Evolutionary conservation across 2,329 filamentous ascomycete genomes (phyloP).

Genomic region (Aspergillus carbonarius): DNA sequence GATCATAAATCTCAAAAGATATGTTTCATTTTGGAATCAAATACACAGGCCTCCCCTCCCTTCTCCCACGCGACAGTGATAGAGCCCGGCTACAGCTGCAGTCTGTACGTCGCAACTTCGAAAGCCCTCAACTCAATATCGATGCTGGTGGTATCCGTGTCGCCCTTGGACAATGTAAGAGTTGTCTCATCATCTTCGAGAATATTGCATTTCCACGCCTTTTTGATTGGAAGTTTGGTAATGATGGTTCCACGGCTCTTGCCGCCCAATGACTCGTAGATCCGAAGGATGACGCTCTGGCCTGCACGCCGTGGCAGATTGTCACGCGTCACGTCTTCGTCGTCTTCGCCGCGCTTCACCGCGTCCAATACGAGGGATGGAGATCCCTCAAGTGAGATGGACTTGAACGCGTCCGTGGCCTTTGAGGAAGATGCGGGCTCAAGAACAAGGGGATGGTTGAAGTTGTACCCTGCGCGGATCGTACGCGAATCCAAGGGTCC

Average conservation of each 20-base stretch:
- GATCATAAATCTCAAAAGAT: not conserved
- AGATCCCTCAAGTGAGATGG: slow-evolving; percentile 67
- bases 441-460: slow-evolving; percentile 77
- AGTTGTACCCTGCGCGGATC: slow-evolving; percentile 80
- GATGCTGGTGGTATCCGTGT: slow-evolving; percentile 46
- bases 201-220: slow-evolving; percentile 78
- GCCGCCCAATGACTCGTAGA: slow-evolving; percentile 89
- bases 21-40: slow-evolving; percentile 3
- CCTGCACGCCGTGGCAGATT: slow-evolving; percentile 67
- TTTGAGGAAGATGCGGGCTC: slow-evolving; percentile 40
- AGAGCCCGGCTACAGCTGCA: slow-evolving; percentile 50
- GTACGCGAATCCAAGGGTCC: slow-evolving; percentile 71
- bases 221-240: slow-evolving; percentile 69
- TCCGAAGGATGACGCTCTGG: slow-evolving; percentile 74
- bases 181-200: slow-evolving; percentile 82
- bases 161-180: slow-evolving; percentile 50
- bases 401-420: slow-evolving; percentile 39
- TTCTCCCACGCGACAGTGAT: not conserved
- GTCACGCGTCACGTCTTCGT: slow-evolving; percentile 64
- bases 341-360: slow-evolving; percentile 90
- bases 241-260: slow-evolving; percentile 69
- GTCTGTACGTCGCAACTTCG: slow-evolving; percentile 78
- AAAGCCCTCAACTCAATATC: slow-evolving; percentile 71
- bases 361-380: slow-evolving; percentile 77
- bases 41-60: not conserved